Percentiles rank a stretch among this genome's conserved stretches.
Evolutionary conservation across 1,139 yeast genomes (phyloP).

Genomic region (Hyphopichia wangnamkhiaoensis): DNA sequence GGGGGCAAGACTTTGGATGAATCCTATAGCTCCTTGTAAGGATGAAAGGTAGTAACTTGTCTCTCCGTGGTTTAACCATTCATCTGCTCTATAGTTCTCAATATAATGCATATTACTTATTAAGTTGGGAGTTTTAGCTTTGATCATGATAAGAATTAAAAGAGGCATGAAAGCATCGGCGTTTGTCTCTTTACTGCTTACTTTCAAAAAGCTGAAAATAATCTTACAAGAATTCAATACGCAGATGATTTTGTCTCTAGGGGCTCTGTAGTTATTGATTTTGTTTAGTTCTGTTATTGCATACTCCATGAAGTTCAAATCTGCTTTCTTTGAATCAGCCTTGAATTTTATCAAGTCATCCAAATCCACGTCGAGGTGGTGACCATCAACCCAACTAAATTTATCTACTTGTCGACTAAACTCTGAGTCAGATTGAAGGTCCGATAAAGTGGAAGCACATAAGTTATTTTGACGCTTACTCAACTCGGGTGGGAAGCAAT

Average conservation of each 20-base stretch:
- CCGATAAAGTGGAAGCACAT: constrained; percentile 39
- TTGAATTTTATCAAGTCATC: constrained; percentile 22
- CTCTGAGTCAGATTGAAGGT: constrained; percentile 59
- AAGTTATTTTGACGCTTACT: constrained; percentile 18
- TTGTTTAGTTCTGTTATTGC: constrained; percentile 75
- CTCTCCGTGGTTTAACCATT: constrained; percentile 75
- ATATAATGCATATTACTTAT: constrained; percentile 82
- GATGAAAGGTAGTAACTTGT: constrained; percentile 86
- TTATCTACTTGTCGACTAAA: constrained; percentile 61
- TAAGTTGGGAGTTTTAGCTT: constrained; percentile 61
- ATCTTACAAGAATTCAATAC: constrained; percentile 89
- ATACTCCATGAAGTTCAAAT: constrained; percentile 60
- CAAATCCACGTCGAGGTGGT: constrained; percentile 77
- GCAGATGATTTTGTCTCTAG: constrained; percentile 92
- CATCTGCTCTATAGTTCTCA: constrained; percentile 76
- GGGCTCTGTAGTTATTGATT: constrained; percentile 83
- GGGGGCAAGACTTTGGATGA: constrained; percentile 60
- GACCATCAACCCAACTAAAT: constrained; percentile 73
- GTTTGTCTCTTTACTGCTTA: constrained; percentile 67
- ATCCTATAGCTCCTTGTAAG: constrained; percentile 81
- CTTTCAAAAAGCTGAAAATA: constrained; percentile 80
- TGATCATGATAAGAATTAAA: constrained; percentile 74
- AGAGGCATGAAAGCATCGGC: constrained; percentile 94
- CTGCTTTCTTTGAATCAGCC: constrained; percentile 29
- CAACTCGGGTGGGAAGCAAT: constrained; percentile 81